Percentiles rank a stretch among this genome's conserved stretches.
Conservation (phyloP, 1,284 basidiomycete species). For the Polyporus tsugae region DNA sequence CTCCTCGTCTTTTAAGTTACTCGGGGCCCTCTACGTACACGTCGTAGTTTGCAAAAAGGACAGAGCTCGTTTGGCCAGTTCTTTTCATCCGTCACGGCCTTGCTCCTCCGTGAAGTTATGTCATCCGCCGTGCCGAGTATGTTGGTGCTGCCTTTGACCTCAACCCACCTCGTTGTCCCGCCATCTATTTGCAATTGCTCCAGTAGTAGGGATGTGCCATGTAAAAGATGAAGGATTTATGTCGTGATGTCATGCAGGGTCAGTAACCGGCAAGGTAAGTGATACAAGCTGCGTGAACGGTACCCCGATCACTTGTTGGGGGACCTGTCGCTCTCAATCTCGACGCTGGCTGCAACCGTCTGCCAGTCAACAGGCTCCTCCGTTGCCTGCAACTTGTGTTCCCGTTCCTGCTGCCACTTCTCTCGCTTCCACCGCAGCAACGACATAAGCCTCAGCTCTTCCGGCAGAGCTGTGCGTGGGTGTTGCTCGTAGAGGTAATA, state of each 20-base stretch:
- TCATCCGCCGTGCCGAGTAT: too few species aligned
- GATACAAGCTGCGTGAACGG: not conserved
- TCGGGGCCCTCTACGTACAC: too few species aligned
- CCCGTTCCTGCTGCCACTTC: conserved; percentile 39
- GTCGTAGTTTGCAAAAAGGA: too few species aligned
- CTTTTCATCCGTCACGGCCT: too few species aligned
- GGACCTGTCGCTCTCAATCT: conserved; percentile 13
- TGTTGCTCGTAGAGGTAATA: conserved; percentile 88
- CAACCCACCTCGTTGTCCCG: not conserved
- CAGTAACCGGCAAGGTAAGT: not conserved
- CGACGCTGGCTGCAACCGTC: conserved; percentile 24
- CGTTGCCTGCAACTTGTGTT: conserved; percentile 25
- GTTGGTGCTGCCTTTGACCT: too few species aligned
- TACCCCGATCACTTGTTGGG: conserved; percentile 6
- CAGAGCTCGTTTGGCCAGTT: too few species aligned
- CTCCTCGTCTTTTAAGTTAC: too few species aligned
- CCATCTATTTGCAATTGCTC: not conserved
- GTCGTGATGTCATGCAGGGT: not conserved
- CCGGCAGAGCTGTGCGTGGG: conserved; percentile 76
- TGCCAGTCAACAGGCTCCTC: conserved; percentile 30
- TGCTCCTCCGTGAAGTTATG: too few species aligned
- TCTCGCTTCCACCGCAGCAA: conserved; percentile 70
- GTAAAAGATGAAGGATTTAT: not conserved
- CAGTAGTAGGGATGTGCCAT: not conserved
- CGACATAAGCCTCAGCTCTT: conserved; percentile 68